Percentiles rank a stretch among this genome's conserved stretches.
phyloP scores from a whole-genome alignment of 164 flowering plant species.

The Liquidambar formosana region DNA sequence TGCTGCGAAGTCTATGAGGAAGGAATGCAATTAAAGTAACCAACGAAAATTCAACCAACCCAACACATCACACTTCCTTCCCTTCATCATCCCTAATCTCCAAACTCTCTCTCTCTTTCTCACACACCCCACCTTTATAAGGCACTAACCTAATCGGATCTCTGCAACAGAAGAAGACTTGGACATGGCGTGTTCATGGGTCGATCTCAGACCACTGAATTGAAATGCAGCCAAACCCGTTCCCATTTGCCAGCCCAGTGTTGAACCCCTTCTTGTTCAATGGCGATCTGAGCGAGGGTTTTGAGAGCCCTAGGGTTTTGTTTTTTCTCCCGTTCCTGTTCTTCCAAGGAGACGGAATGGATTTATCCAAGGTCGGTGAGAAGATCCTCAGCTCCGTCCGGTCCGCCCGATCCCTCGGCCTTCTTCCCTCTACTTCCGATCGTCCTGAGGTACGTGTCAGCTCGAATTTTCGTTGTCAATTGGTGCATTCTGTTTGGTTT shows the following conservation, averaged over 20 bases:
- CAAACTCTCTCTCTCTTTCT: neutral
- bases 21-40: neutral
- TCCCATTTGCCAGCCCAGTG: constrained; percentile 36
- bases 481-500: neutral
- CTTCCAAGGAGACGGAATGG: constrained; percentile 79
- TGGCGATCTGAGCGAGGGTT: constrained; percentile 50
- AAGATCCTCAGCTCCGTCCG: constrained; percentile 88
- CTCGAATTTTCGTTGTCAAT: neutral
- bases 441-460: constrained; percentile 74
- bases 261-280: constrained; percentile 31
- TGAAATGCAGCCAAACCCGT: constrained; percentile 57
- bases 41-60: neutral
- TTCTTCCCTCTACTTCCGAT: constrained; percentile 72
- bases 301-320: constrained; percentile 59
- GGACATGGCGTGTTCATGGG: constrained; percentile 20
- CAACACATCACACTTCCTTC: neutral
- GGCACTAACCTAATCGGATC: constrained; percentile 2
- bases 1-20: neutral
- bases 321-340: constrained; percentile 62
- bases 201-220: constrained; percentile 24
- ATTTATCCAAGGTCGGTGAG: constrained; percentile 93
- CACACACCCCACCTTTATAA: neutral
- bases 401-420: constrained; percentile 89
- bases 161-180: neutral
- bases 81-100: neutral